Conservation (phyloP, 2,329 filamentous ascomycete species). For the Colletotrichum filicis region DNA sequence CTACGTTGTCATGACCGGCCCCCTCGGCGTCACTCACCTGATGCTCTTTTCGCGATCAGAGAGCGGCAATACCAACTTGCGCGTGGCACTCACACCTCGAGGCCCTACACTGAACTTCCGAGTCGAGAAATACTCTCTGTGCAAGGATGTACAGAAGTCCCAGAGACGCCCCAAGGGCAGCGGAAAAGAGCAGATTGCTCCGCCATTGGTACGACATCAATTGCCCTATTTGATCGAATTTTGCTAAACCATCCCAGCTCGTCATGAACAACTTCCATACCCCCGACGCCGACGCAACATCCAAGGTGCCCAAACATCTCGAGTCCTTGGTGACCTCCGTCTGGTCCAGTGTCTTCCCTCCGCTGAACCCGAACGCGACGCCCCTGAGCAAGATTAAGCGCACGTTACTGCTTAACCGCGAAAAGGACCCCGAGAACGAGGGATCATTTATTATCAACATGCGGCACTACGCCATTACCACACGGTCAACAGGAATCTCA, state of each 20-base stretch:
- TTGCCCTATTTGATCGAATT: constrained; percentile 3
- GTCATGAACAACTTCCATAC: constrained; percentile 98
- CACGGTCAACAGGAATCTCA: constrained; percentile 84
- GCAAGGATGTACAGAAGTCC: constrained; percentile 87
- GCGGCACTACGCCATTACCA: constrained; percentile 95
- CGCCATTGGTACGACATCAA: constrained; percentile 75
- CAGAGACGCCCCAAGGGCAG: constrained; percentile 85
- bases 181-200: constrained; percentile 85
- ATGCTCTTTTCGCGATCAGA: constrained; percentile 92
- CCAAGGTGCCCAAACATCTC: constrained; percentile 89
- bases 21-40: constrained; percentile 91
- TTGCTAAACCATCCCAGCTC: constrained; percentile 62
- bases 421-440: constrained; percentile 67
- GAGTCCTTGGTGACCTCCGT: constrained; percentile 92
- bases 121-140: constrained; percentile 93
- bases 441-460: constrained; percentile 86
- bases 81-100: constrained; percentile 86
- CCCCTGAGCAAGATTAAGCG: constrained; percentile 92
- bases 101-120: constrained; percentile 95
- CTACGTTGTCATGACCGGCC: constrained; percentile 95
- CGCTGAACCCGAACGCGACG: constrained; percentile 91
- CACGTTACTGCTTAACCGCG: constrained; percentile 90
- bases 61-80: constrained; percentile 90
- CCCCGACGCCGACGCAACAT: constrained; percentile 67
- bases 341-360: constrained; percentile 95